These are phyloP conservation scores for Colletotrichum graminicola DNA, from an alignment of 2,329 filamentous ascomycete genomes.

Conservation along the genomic window DNA sequence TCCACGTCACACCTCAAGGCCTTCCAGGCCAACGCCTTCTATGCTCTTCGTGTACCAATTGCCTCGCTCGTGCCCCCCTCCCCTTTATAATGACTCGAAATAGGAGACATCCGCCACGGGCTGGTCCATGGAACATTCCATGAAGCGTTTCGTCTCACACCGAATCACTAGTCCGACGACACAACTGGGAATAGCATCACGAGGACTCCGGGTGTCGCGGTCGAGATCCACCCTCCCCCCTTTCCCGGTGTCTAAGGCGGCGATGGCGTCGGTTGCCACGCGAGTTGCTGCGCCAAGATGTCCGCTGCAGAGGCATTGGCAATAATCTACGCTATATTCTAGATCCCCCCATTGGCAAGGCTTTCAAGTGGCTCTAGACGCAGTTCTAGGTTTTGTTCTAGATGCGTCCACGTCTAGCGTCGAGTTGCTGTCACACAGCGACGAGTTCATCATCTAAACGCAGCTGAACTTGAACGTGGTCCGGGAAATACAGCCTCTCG, in stretches of 20 bases:
- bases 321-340: slow-evolving; percentile 14
- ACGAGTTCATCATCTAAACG: neutral
- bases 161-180: slow-evolving; percentile 24
- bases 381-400: too few relatives aligned
- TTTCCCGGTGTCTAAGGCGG: neutral
- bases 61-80: slow-evolving; percentile 4
- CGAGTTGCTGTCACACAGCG: neutral
- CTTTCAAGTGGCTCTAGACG: neutral
- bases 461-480: slow-evolving; percentile 14
- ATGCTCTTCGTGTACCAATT: neutral
- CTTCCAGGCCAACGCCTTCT: slow-evolving; percentile 23
- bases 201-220: neutral
- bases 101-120: slow-evolving; percentile 9
- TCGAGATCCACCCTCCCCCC: neutral
- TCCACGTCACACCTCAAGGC: neutral
- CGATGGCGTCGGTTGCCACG: slow-evolving; percentile 19
- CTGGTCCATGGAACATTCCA: slow-evolving; percentile 18
- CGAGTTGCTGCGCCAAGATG: slow-evolving; percentile 13
- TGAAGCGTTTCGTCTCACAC: slow-evolving; percentile 12
- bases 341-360: slow-evolving; percentile 1
- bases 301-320: neutral
- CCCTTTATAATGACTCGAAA: neutral
- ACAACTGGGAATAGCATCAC: slow-evolving; percentile 23
- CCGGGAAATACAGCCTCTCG: slow-evolving; percentile 12
- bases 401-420: neutral